phyloP scores from a whole-genome alignment of 352 stramenopile genomes.

The Pseudoperonospora humuli region DNA sequence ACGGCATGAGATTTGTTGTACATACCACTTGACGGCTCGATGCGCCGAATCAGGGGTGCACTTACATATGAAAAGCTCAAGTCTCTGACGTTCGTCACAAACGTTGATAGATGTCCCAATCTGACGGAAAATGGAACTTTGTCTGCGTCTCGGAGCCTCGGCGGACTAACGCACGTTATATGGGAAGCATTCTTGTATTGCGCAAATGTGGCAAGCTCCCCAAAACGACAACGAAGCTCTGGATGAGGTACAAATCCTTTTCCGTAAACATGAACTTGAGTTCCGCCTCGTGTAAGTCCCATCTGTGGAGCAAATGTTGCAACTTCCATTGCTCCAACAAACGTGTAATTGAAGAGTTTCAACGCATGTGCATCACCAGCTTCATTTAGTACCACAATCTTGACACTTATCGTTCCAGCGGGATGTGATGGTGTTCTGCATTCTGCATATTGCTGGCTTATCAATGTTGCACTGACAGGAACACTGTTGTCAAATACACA shows the following conservation, averaged over 20 bases:
- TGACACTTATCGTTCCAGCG: slow-evolving; percentile 13
- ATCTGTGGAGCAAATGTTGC: slow-evolving; percentile 7
- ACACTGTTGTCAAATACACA: slow-evolving; percentile 25
- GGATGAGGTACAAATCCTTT: slow-evolving; percentile 31
- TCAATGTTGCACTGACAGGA: neutral
- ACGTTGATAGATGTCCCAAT: slow-evolving; percentile 18
- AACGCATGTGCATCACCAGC: neutral
- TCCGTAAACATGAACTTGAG: slow-evolving; percentile 15
- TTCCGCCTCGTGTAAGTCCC: slow-evolving; percentile 27
- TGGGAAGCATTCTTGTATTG: slow-evolving; percentile 22
- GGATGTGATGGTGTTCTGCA: slow-evolving; percentile 25
- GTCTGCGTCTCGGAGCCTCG: slow-evolving; percentile 13
- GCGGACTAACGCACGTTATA: slow-evolving; percentile 25
- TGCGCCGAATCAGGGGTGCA: slow-evolving; percentile 15
- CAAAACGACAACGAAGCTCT: slow-evolving; percentile 33
- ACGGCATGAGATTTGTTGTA: slow-evolving; percentile 16
- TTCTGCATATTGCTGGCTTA: slow-evolving; percentile 9
- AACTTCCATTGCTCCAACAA: slow-evolving; percentile 30
- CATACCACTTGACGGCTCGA: slow-evolving; percentile 24
- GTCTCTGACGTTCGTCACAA: neutral
- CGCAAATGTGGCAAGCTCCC: slow-evolving; percentile 10
- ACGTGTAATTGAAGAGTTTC: slow-evolving; percentile 27
- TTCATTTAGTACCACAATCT: slow-evolving; percentile 10
- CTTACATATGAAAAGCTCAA: slow-evolving; percentile 27
- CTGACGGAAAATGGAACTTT: slow-evolving; percentile 15